These are phyloP conservation scores for Tylopilus balloui DNA, from an alignment of 768 basidiomycete genomes.

Conservation along the genomic window DNA sequence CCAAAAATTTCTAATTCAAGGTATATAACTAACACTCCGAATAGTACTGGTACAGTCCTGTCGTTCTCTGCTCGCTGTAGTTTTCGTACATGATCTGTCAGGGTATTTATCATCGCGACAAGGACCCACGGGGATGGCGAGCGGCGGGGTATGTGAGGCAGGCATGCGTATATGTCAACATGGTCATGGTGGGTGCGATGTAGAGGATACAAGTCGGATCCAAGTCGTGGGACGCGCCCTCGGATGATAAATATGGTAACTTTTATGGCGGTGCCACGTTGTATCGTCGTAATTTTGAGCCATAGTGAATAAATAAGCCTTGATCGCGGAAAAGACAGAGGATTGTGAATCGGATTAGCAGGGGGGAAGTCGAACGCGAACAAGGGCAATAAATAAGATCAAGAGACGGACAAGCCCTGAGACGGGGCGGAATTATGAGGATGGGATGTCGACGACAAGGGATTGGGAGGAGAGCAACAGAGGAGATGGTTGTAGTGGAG, in stretches of 20 bases:
- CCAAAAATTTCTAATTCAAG: conserved; percentile 36
- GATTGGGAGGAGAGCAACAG: conserved; percentile 22
- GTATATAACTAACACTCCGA: conserved; percentile 33
- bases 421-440: conserved; percentile 14
- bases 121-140: conserved; percentile 19
- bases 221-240: conserved; percentile 5
- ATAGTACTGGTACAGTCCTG: conserved; percentile 32
- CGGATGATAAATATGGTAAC: conserved; percentile 25
- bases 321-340: conserved; percentile 21
- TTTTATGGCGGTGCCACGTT: conserved; percentile 20
- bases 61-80: conserved; percentile 25
- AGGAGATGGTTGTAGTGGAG: conserved; percentile 23
- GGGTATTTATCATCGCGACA: conserved; percentile 34
- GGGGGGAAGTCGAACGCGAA: conserved; percentile 15
- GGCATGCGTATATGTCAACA: conserved; percentile 23
- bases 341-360: conserved; percentile 4
- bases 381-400: conserved; percentile 29
- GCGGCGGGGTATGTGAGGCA: conserved; percentile 14
- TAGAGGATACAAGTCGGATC: conserved; percentile 29
- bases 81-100: conserved; percentile 25
- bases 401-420: conserved; percentile 10
- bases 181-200: conserved; percentile 20
- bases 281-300: conserved; percentile 27
- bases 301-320: conserved; percentile 30
- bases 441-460: conserved; percentile 18